Conservation (phyloP, 352 stramenopile species). For the Achlya hypogyna region DNA sequence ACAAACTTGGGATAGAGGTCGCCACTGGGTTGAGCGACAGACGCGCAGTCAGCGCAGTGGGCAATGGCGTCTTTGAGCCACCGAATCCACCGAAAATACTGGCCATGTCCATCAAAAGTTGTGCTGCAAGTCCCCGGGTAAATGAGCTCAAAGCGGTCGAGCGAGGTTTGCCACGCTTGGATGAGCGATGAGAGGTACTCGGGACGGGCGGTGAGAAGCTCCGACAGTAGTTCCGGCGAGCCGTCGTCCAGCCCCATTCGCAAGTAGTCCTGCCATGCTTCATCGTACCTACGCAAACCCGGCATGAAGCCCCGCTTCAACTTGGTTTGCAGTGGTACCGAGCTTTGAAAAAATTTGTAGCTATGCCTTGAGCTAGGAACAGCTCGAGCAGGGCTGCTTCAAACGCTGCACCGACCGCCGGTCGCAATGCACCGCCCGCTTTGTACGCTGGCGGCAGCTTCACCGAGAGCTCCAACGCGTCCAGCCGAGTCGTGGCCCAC, state of each 20-base stretch:
- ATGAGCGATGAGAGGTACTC: neutral
- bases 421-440: too few species aligned
- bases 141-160: neutral
- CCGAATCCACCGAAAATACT: conserved; percentile 19
- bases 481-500: conserved; percentile 37
- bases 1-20: conserved; percentile 7
- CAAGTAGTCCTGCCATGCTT: conserved; percentile 50
- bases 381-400: conserved; percentile 36
- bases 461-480: conserved; percentile 28
- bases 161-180: neutral
- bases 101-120: conserved; percentile 22
- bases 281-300: conserved; percentile 21
- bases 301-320: neutral
- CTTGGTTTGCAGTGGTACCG: neutral
- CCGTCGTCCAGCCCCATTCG: conserved; percentile 32
- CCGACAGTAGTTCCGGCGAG: conserved; percentile 34
- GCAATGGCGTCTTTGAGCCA: conserved; percentile 11
- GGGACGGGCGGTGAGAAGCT: conserved; percentile 25
- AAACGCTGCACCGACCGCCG: conserved; percentile 32
- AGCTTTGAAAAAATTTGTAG: conserved; percentile 46
- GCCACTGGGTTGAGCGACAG: neutral
- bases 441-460: conserved; percentile 33
- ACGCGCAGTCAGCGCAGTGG: neutral
- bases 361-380: conserved; percentile 41
- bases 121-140: neutral